Conservation (phyloP, 345 rosid species). For the Hibiscus syriacus region DNA sequence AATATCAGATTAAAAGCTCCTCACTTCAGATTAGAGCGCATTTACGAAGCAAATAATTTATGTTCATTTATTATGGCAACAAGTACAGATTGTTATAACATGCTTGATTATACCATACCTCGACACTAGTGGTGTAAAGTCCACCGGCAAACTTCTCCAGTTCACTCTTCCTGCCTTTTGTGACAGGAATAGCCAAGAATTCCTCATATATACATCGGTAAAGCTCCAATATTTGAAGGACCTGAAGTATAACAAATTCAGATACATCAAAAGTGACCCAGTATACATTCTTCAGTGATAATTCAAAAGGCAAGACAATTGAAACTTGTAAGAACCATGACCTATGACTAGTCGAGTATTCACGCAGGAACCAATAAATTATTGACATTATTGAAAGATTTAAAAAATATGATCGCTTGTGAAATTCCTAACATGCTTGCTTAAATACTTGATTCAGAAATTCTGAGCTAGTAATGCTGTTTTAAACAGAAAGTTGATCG, state of each 20-base stretch:
- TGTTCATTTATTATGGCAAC: not conserved
- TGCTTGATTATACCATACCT: constrained; percentile 33
- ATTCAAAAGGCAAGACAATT: not conserved
- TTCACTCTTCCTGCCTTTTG: constrained; percentile 96
- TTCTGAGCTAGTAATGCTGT: not conserved
- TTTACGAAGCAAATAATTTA: not conserved
- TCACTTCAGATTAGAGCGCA: not conserved
- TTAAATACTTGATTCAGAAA: not conserved
- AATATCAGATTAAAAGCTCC: constrained; percentile 1
- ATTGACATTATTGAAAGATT: not conserved
- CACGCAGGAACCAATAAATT: not conserved
- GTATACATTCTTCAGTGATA: not conserved
- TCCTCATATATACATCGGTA: constrained; percentile 87
- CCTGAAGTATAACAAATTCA: constrained; percentile 28
- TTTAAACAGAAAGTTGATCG: not conserved
- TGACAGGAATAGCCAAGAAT: constrained; percentile 80
- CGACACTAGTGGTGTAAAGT: constrained; percentile 90
- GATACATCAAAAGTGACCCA: not conserved
- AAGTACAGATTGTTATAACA: not conserved
- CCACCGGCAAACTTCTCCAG: constrained; percentile 98
- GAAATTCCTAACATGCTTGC: not conserved
- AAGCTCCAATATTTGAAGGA: constrained; percentile 73
- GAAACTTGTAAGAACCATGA: not conserved
- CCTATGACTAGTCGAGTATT: not conserved
- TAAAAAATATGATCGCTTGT: not conserved